Conservation (phyloP, 192 early-diverging fungal species). For the Backusella psychrophila region DNA sequence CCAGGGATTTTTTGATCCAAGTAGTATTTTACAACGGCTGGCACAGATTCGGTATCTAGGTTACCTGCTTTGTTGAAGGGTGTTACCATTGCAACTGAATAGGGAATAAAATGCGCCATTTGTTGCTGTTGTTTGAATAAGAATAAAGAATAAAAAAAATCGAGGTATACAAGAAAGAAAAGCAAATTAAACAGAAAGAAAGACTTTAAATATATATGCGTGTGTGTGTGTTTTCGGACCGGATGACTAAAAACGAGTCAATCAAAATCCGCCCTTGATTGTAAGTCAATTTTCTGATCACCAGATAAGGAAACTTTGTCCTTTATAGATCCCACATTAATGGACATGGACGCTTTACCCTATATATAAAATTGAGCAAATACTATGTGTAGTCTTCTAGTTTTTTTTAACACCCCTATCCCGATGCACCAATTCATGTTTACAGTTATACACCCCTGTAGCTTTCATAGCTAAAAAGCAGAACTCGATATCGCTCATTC, state of each 20-base stretch:
- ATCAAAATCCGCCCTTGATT: not conserved
- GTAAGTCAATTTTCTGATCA: no score
- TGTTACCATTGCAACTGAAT: slow-evolving; percentile 23
- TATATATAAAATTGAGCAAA: no score
- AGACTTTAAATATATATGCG: not conserved
- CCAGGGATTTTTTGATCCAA: slow-evolving; percentile 7
- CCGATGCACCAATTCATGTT: no score
- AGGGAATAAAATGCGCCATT: slow-evolving; percentile 17
- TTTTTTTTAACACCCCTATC: no score
- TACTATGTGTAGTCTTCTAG: no score
- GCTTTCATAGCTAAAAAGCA: no score
- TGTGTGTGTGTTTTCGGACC: not conserved
- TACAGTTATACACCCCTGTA: no score
- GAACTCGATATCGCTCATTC: no score
- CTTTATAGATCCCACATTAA: no score
- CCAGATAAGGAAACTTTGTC: no score
- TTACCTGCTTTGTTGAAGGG: slow-evolving; percentile 14
- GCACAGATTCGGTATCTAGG: slow-evolving; percentile 13
- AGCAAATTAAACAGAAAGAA: not conserved
- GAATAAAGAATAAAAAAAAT: not conserved
- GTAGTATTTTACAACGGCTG: slow-evolving; percentile 19
- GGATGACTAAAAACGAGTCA: not conserved
- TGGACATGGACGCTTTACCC: no score
- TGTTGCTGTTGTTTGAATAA: not conserved
- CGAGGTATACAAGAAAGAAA: not conserved